Percentiles rank a stretch among this genome's conserved stretches.
These are phyloP conservation scores for Oryza rufipogon DNA, from an alignment of 176 grass and related monocot species.

Conservation along the genomic window DNA sequence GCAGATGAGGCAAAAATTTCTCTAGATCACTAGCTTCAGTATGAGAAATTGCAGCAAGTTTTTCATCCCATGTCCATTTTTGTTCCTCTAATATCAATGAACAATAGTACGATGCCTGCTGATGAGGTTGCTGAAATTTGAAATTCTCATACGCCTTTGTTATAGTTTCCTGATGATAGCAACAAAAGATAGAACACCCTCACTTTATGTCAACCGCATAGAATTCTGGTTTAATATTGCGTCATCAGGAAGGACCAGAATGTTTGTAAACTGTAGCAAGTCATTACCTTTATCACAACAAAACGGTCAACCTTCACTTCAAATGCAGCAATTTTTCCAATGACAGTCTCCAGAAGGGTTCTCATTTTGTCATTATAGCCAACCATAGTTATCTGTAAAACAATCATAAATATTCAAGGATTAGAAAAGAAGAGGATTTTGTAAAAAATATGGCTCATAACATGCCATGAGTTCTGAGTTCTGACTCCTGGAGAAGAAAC, in stretches of 20 bases:
- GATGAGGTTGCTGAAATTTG: conserved; percentile 76
- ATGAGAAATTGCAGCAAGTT: conserved; percentile 77
- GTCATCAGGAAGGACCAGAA: conserved; percentile 19
- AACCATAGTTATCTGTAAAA: conserved; percentile 74
- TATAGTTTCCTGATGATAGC: conserved; percentile 75
- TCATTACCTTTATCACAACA: conserved; percentile 89
- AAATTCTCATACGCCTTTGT: conserved; percentile 82
- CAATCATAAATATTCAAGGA: conserved; percentile 7
- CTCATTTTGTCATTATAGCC: conserved; percentile 99
- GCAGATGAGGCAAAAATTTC: conserved; percentile 60
- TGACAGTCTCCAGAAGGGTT: conserved; percentile 83
- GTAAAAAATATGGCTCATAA: conserved; percentile 7
- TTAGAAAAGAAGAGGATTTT: conserved; percentile 24
- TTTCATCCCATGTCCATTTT: conserved; percentile 80
- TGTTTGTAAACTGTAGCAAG: conserved; percentile 13
- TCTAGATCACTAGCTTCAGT: conserved; percentile 62
- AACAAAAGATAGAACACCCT: conserved; percentile 10
- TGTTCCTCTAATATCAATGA: conserved; percentile 73
- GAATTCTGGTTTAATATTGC: conserved; percentile 10
- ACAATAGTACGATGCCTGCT: conserved; percentile 79
- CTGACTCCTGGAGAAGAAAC: conserved; percentile 9
- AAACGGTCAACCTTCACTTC: conserved; percentile 89
- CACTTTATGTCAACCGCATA: conserved; percentile 8
- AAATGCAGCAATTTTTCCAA: conserved; percentile 80
- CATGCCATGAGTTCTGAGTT: conserved; percentile 27